Evolutionary conservation across 352 stramenopile genomes (phyloP).

Genomic region (Phytophthora syringae): DNA sequence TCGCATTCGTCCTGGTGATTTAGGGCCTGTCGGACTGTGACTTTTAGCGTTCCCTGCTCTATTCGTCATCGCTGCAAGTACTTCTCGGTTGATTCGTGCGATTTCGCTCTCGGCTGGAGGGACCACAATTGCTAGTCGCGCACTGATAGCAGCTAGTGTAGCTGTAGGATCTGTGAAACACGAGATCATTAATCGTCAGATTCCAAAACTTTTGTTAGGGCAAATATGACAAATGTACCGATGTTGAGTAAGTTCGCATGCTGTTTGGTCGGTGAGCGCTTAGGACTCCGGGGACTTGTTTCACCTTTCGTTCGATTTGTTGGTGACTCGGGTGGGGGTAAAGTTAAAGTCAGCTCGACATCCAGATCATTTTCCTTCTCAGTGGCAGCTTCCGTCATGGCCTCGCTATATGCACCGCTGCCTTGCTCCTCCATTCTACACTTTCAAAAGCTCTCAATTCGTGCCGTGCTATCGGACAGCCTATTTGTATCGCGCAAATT

Average conservation of each 20-base stretch:
- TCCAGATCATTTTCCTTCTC: constrained; percentile 10
- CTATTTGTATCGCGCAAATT: constrained; percentile 23
- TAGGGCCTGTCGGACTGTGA: constrained; percentile 12
- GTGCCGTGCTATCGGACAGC: not conserved
- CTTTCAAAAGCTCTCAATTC: not conserved
- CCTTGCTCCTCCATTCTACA: constrained; percentile 16
- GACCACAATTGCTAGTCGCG: constrained; percentile 54
- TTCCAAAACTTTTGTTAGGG: not conserved
- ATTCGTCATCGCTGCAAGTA: constrained; percentile 26
- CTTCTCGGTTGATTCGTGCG: constrained; percentile 67
- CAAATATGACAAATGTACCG: constrained; percentile 26
- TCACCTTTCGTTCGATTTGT: constrained; percentile 9
- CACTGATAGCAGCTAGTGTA: constrained; percentile 69
- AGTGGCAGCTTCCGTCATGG: not conserved
- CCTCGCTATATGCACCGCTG: not conserved
- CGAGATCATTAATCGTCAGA: not conserved
- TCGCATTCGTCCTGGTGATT: not conserved
- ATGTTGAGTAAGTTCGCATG: constrained; percentile 48
- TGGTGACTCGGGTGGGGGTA: constrained; percentile 7
- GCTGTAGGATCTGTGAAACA: constrained; percentile 37
- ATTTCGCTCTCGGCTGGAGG: constrained; percentile 78
- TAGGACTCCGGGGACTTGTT: constrained; percentile 23
- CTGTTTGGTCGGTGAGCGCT: constrained; percentile 35
- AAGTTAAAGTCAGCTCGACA: constrained; percentile 13
- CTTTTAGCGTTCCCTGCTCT: constrained; percentile 29